These are phyloP conservation scores for Colletotrichum plurivorum DNA, from an alignment of 2,329 filamentous ascomycete genomes.

Conservation along the genomic window DNA sequence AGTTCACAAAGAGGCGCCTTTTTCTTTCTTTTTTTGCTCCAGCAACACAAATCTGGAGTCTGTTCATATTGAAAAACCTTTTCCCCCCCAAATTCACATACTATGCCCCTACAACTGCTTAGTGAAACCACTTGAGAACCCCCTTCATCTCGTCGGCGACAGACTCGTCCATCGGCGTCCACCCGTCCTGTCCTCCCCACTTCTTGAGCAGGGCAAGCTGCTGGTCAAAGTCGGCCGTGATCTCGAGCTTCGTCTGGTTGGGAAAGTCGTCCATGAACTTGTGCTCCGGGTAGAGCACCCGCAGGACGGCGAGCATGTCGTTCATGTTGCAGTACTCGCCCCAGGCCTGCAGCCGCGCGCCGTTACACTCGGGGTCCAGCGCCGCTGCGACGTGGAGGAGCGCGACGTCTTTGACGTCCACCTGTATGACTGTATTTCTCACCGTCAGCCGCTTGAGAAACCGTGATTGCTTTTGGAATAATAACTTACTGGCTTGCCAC, in stretches of 20 bases:
- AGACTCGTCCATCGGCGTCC: neutral
- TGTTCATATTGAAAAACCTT: no score
- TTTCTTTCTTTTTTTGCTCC: no score
- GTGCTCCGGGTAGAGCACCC: neutral
- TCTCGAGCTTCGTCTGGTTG: neutral
- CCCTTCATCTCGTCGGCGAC: neutral
- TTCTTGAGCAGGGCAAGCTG: neutral
- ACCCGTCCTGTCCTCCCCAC: neutral
- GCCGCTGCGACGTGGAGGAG: no score
- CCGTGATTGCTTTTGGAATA: no score
- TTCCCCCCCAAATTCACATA: no score
- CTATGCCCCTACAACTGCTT: no score
- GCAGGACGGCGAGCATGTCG: neutral
- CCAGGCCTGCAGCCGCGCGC: neutral
- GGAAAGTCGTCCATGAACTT: neutral
- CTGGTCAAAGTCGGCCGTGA: slow-evolving; percentile 1
- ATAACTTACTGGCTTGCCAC: neutral
- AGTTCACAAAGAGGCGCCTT: no score
- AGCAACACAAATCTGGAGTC: no score
- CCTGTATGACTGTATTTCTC: no score
- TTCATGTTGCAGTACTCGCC: slow-evolving; percentile 5
- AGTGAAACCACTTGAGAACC: no score
- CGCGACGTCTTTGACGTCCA: no score
- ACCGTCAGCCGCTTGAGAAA: no score
- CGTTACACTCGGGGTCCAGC: neutral